Conservation (phyloP, 208 protist species). For the Tritrichomonas foetus region DNA sequence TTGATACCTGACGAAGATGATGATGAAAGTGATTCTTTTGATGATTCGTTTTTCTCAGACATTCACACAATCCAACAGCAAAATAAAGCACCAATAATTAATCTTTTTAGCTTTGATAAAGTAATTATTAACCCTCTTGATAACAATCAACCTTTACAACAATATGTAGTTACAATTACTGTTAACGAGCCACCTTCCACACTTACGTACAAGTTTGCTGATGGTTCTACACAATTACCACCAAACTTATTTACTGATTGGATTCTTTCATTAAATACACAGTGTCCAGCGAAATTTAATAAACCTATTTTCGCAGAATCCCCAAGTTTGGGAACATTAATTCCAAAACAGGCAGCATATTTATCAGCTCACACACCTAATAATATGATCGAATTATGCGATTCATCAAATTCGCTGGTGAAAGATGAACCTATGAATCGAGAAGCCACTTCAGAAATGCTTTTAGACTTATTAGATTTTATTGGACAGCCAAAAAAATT, state of each 20-base stretch:
- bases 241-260: background rate
- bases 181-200: background rate
- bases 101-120: background rate
- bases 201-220: background rate
- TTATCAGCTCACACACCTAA: too few relatives aligned
- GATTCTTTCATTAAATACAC: background rate
- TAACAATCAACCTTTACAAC: background rate
- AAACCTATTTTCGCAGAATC: too few relatives aligned
- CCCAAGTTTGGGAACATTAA: too few relatives aligned
- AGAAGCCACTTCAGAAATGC: background rate
- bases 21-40: background rate
- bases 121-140: background rate
- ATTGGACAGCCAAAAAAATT: background rate
- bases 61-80: background rate
- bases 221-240: background rate
- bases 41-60: background rate
- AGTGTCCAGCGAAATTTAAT: too few relatives aligned
- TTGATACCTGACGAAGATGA: background rate
- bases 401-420: too few relatives aligned
- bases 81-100: background rate
- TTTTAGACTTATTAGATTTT: background rate
- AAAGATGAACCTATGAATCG: background rate
- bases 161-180: background rate
- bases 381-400: too few relatives aligned
- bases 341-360: too few relatives aligned